Percentiles rank a stretch among this genome's conserved stretches.
phyloP scores from a whole-genome alignment of 495 filamentous ascomycete genomes.

The Glutinoglossum americanum region DNA sequence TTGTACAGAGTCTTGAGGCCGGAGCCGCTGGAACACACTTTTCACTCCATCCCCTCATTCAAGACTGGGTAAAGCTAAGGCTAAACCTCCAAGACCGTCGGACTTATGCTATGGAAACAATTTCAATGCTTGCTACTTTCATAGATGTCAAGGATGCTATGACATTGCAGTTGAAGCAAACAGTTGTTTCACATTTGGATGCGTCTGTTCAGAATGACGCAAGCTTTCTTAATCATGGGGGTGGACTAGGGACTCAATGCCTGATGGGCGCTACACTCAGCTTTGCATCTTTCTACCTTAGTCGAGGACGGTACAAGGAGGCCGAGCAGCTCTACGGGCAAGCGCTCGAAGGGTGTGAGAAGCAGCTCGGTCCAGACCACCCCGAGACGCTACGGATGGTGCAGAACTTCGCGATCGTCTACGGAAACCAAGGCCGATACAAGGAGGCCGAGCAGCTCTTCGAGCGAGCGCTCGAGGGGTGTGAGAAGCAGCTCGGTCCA shows the following conservation, averaged over 20 bases:
- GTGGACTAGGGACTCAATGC: neutral
- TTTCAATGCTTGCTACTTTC: neutral
- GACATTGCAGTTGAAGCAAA: neutral
- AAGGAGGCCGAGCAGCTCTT: neutral
- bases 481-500: neutral
- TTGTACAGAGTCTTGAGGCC: slow-evolving; percentile 3
- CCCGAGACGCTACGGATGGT: neutral
- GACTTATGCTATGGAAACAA: neutral
- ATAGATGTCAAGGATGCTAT: neutral
- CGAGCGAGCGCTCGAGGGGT: neutral
- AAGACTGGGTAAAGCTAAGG: slow-evolving; percentile 9
- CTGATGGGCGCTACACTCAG: neutral
- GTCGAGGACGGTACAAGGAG: neutral
- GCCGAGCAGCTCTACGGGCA: neutral
- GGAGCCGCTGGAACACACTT: neutral
- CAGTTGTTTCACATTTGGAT: neutral
- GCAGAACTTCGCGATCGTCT: neutral
- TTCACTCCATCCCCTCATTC: slow-evolving; percentile 10
- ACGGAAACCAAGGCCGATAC: neutral
- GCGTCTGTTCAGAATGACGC: neutral
- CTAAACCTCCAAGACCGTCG: neutral
- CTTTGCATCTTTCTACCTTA: neutral
- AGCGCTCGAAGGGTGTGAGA: neutral
- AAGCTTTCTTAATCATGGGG: neutral
- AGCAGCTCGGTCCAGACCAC: neutral